Base-by-base conservation (phyloP, 1,139 yeast genomes). In the Ashbya aceris region DNA sequence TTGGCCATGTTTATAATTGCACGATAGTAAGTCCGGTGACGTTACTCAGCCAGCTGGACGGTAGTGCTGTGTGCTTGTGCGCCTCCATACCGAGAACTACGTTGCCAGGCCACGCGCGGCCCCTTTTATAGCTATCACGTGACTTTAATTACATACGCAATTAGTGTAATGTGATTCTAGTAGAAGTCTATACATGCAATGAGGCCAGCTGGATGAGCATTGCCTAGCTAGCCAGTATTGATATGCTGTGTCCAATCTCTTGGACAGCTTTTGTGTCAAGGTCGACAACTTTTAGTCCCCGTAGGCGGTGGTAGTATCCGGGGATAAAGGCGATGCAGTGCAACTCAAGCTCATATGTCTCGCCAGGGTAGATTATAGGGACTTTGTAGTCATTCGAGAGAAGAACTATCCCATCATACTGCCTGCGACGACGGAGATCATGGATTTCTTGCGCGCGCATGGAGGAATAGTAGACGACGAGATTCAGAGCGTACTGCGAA, bases 301-400 rank as follows among this genome's bases (percentile, higher is more conserved):
- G 46, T 12, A 60, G 39, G 7, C 53, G 51, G 5, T 61, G 50
- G 33, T 56, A 58, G 36, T 55, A 60, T 0, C 64, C 65, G 12
- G 53, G 44, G 40, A 51, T 49, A 9, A 61, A 49, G 2, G 58
- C 61, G 14, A 61, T 52, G 36, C 60, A 53, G 26, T 52, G 49
- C 33, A 61, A 45, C 11, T 53, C 57, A 5, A 53, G 54, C 29
- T 54, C 50, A 43, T 49, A 50, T 7, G 63, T 54, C 29, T 57
- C 59, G 20, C 51, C 50, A 7, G 61, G 56, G 7, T 47, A 49
- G 8, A 60, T 49, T 2, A 55, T 41, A 3, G 63, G 62, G 4
- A 60, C 44, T 40, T 57, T 60, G 43, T 51, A 57, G 38, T 61
- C 66, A 39, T 61, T 61, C 2, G 64, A 53, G 3, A 60, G 45